phyloP scores from a whole-genome alignment of 805 yeast genomes.

The Kuraishia floccosa region DNA sequence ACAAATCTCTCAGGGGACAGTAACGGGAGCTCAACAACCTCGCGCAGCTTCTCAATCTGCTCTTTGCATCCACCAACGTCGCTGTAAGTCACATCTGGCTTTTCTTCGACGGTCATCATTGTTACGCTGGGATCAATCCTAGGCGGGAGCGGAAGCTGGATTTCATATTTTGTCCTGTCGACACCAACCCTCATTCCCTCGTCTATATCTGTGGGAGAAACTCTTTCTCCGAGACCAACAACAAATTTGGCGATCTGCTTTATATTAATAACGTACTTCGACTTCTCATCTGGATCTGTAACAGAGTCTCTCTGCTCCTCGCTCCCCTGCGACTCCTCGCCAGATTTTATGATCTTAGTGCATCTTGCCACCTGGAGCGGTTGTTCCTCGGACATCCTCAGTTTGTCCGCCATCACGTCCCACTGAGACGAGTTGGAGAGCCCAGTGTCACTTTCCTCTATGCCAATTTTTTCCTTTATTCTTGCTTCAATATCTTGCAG shows the following conservation, averaged over 20 bases:
- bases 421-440: conserved; percentile 91
- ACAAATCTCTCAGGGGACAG: conserved; percentile 95
- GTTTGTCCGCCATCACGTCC: conserved; percentile 96
- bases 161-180: conserved; percentile 93
- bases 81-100: conserved; percentile 96
- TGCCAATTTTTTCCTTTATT: conserved; percentile 90
- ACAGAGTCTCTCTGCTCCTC: conserved; percentile 11
- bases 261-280: conserved; percentile 90
- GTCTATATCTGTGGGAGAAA: conserved; percentile 96
- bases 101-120: conserved; percentile 99
- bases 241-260: conserved; percentile 98
- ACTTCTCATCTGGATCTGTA: conserved; percentile 56
- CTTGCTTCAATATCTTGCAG: conserved; percentile 72
- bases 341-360: conserved; percentile 83
- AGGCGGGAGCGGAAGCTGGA: conserved; percentile 95
- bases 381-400: conserved; percentile 85
- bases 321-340: conserved; percentile 18
- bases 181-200: conserved; percentile 99
- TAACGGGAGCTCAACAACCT: conserved; percentile 90
- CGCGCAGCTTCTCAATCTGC: conserved; percentile 92
- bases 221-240: conserved; percentile 92
- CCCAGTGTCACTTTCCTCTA: conserved; percentile 96
- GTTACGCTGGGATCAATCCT: conserved; percentile 96
- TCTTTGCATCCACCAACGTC: conserved; percentile 99
- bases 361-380: conserved; percentile 98